Conservation (phyloP, 2,329 filamentous ascomycete species). For the Fusarium caatingaense region DNA sequence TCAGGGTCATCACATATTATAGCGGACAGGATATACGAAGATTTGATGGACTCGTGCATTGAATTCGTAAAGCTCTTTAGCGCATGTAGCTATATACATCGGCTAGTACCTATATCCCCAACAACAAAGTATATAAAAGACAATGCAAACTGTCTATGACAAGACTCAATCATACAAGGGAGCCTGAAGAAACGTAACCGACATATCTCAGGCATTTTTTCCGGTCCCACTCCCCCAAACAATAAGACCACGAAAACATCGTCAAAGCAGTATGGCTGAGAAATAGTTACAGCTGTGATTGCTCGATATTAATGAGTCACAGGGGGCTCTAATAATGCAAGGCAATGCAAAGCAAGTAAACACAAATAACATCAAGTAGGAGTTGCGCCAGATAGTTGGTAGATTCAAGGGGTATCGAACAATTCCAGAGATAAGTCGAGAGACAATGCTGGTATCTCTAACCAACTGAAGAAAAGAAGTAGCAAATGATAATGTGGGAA, state of each 20-base stretch:
- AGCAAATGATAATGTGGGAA: slow-evolving; percentile 37
- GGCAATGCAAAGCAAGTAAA: slow-evolving; percentile 23
- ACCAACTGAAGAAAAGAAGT: slow-evolving; percentile 35
- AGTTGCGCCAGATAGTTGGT: slow-evolving; percentile 31
- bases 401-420: slow-evolving; percentile 42
- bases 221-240: slow-evolving; percentile 11
- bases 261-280: slow-evolving; percentile 9
- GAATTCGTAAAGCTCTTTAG: slow-evolving; percentile 34
- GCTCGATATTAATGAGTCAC: slow-evolving; percentile 6
- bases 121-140: slow-evolving; percentile 22
- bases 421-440: slow-evolving; percentile 27
- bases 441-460: slow-evolving; percentile 36
- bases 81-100: slow-evolving; percentile 31
- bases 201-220: slow-evolving; percentile 16
- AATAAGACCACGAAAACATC: slow-evolving; percentile 18
- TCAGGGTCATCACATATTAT: not conserved
- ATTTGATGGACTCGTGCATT: slow-evolving; percentile 17
- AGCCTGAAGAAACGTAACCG: slow-evolving; percentile 13
- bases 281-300: slow-evolving; percentile 7
- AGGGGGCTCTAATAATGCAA: slow-evolving; percentile 24
- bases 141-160: slow-evolving; percentile 21
- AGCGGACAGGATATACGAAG: not conserved
- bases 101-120: slow-evolving; percentile 29
- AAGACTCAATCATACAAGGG: slow-evolving; percentile 36
- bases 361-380: slow-evolving; percentile 7